phyloP scores from a whole-genome alignment of 768 basidiomycete genomes.

The Tulasnella sp. region DNA sequence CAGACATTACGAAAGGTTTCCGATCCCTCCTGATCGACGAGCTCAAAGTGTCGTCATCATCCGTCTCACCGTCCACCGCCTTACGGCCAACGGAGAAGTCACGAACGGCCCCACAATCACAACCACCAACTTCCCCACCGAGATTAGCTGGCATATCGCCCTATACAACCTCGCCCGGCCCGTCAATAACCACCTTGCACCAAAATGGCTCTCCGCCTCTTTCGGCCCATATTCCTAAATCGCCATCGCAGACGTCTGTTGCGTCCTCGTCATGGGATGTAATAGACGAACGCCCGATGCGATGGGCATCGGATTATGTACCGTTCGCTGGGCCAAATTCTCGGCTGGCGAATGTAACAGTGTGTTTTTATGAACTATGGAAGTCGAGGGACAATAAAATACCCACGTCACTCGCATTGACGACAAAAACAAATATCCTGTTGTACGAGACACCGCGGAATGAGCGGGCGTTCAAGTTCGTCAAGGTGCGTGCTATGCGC shows the following conservation, averaged over 20 bases:
- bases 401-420: constrained; percentile 53
- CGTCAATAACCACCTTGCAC: constrained; percentile 15
- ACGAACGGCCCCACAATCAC: constrained; percentile 1
- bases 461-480: constrained; percentile 68
- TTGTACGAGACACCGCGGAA: constrained; percentile 73
- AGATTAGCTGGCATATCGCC: constrained; percentile 14
- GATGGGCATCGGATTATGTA: constrained; percentile 82
- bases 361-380: constrained; percentile 59
- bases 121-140: background rate
- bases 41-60: constrained; percentile 23
- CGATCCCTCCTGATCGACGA: constrained; percentile 22
- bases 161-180: background rate
- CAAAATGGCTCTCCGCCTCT: constrained; percentile 22
- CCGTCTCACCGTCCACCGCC: background rate
- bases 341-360: constrained; percentile 43
- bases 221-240: background rate
- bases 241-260: constrained; percentile 7
- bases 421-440: constrained; percentile 57
- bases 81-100: background rate
- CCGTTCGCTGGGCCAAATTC: constrained; percentile 60
- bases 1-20: constrained; percentile 7
- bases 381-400: constrained; percentile 34
- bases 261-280: constrained; percentile 49
- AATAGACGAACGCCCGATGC: constrained; percentile 56
- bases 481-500: constrained; percentile 42